phyloP scores from a whole-genome alignment of 805 yeast species.

The Dipodascopsis uninucleata region DNA sequence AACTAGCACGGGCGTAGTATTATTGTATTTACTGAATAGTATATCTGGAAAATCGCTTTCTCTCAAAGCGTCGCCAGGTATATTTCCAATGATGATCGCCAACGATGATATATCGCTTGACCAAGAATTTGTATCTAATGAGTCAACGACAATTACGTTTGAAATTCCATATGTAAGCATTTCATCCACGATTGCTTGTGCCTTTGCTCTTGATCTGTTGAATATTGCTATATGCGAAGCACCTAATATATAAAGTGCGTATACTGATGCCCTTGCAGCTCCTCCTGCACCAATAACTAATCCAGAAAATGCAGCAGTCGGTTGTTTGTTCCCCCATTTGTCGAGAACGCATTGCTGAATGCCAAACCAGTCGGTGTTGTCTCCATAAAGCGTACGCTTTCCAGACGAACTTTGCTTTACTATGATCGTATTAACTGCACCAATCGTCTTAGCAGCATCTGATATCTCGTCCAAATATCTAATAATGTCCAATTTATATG shows the following conservation, averaged over 20 bases:
- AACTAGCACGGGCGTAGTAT: constrained; percentile 42
- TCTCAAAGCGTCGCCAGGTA: constrained; percentile 22
- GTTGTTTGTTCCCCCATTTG: constrained; percentile 89
- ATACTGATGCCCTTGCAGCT: constrained; percentile 90
- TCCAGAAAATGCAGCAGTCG: constrained; percentile 73
- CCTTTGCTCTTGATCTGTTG: constrained; percentile 72
- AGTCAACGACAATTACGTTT: constrained; percentile 12
- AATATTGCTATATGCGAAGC: constrained; percentile 67
- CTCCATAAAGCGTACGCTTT: constrained; percentile 52
- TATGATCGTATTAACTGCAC: constrained; percentile 88
- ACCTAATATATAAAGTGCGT: constrained; percentile 76
- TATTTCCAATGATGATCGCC: constrained; percentile 19
- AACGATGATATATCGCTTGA: constrained; percentile 6
- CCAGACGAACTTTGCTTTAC: too few species aligned
- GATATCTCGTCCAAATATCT: constrained; percentile 60
- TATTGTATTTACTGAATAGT: constrained; percentile 4
- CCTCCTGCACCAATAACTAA: constrained; percentile 98
- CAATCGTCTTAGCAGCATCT: constrained; percentile 75
- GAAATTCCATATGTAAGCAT: constrained; percentile 53
- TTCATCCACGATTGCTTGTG: constrained; percentile 52
- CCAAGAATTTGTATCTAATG: constrained; percentile 15
- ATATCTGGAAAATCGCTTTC: constrained; percentile 6
- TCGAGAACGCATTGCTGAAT: constrained; percentile 72
- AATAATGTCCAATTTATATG: constrained; percentile 79
- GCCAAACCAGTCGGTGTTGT: constrained; percentile 96